phyloP scores from a whole-genome alignment of 2,329 filamentous ascomycete genomes.

The Plenodomus lindquistii region DNA sequence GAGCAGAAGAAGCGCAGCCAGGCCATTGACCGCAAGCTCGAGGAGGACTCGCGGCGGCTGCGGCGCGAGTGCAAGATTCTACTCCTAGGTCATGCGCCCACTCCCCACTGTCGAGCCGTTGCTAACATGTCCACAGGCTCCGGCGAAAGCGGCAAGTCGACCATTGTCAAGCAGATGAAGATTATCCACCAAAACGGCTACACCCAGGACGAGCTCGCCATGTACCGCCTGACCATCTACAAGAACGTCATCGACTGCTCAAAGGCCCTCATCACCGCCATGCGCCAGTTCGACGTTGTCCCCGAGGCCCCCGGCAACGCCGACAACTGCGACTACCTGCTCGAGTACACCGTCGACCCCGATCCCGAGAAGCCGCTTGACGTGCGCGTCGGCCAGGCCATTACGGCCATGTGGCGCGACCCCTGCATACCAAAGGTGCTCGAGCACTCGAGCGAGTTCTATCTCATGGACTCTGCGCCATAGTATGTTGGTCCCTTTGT shows the following conservation, averaged over 20 bases:
- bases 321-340: conserved; percentile 76
- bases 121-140: conserved; percentile 67
- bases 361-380: conserved; percentile 87
- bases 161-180: conserved; percentile 99
- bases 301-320: conserved; percentile 72
- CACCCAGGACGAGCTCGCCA: conserved; percentile 86
- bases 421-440: conserved; percentile 79
- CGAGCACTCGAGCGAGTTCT: conserved; percentile 96
- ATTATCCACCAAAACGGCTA: conserved; percentile 99
- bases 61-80: conserved; percentile 99
- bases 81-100: conserved; percentile 73
- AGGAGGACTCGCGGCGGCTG: conserved; percentile 91
- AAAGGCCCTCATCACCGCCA: conserved; percentile 87
- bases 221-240: conserved; percentile 95
- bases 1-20: conserved; percentile 97
- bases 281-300: conserved; percentile 88
- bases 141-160: conserved; percentile 97
- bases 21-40: conserved; percentile 88
- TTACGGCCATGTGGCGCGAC: conserved; percentile 88
- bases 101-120: not conserved
- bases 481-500: conserved; percentile 77
- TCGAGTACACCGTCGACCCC: conserved; percentile 87
- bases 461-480: conserved; percentile 97
- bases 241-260: conserved; percentile 98
- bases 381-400: conserved; percentile 76